Conservation (phyloP, 306 rosid species). For the Alnus glutinosa region DNA sequence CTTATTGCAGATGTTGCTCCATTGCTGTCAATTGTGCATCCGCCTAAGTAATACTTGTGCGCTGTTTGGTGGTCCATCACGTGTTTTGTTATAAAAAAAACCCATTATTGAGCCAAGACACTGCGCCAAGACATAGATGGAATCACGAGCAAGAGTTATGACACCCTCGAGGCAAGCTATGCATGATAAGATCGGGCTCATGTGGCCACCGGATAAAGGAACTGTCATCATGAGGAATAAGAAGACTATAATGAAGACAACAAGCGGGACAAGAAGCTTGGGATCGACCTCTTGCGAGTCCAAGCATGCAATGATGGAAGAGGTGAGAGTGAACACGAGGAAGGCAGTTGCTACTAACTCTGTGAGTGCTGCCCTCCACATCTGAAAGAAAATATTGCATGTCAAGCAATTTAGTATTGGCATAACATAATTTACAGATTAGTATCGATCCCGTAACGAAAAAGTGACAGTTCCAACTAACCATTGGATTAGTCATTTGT, state of each 20-base stretch:
- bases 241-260: constrained; percentile 59
- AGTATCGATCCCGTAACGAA: no score
- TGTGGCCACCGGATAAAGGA: constrained; percentile 74
- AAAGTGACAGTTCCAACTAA: no score
- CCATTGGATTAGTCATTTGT: no score
- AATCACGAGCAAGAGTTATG: constrained; percentile 40
- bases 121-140: constrained; percentile 50
- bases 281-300: constrained; percentile 52
- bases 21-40: constrained; percentile 48
- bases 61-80: constrained; percentile 44
- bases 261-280: constrained; percentile 61
- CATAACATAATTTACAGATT: no score
- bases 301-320: constrained; percentile 63
- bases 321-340: constrained; percentile 48
- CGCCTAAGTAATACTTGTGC: constrained; percentile 55
- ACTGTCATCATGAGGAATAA: constrained; percentile 66
- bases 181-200: constrained; percentile 65
- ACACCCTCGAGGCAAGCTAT: constrained; percentile 50
- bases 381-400: constrained; percentile 29
- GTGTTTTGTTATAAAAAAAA: constrained; percentile 42
- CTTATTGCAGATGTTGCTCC: constrained; percentile 18
- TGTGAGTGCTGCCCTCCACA: constrained; percentile 70
- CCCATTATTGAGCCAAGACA: constrained; percentile 63
- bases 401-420: no score
- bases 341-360: constrained; percentile 62